A percentile compares a stretch with the other conserved stretches of the same genome.
These are phyloP conservation scores for Glaciozyma antarctica DNA, from an alignment of 768 basidiomycete genomes.

Conservation along the genomic window DNA sequence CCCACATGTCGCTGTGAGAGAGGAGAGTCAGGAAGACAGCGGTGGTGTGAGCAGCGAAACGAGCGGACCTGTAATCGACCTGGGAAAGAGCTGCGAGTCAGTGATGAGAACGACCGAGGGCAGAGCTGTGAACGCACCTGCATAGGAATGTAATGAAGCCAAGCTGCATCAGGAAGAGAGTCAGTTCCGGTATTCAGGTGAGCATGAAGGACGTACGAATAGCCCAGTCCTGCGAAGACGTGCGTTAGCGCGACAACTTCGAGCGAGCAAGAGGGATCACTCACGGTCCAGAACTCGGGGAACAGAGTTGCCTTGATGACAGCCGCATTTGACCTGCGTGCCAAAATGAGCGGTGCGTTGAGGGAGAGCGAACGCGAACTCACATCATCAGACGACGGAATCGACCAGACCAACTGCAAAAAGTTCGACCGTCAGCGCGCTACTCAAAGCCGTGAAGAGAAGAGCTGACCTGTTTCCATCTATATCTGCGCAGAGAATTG, in stretches of 20 bases:
- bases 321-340: constrained; percentile 36
- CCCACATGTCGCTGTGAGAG: constrained; percentile 33
- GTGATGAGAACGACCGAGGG: background rate
- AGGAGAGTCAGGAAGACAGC: background rate
- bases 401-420: constrained; percentile 32
- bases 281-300: constrained; percentile 33
- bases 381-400: constrained; percentile 33
- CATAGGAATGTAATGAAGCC: constrained; percentile 35
- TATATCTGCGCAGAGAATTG: constrained; percentile 44
- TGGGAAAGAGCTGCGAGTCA: background rate
- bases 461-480: constrained; percentile 53
- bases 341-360: background rate
- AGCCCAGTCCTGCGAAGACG: constrained; percentile 25
- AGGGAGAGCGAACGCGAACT: background rate
- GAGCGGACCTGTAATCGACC: background rate
- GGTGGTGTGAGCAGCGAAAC: no score
- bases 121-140: constrained; percentile 10
- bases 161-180: constrained; percentile 11
- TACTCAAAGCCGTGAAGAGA: background rate
- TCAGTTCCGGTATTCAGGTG: background rate
- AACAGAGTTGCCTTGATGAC: constrained; percentile 42
- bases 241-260: background rate
- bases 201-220: constrained; percentile 18
- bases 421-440: background rate
- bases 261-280: background rate